These are phyloP conservation scores for Cytospora piceae DNA, from an alignment of 2,329 filamentous ascomycete species.

Conservation along the genomic window DNA sequence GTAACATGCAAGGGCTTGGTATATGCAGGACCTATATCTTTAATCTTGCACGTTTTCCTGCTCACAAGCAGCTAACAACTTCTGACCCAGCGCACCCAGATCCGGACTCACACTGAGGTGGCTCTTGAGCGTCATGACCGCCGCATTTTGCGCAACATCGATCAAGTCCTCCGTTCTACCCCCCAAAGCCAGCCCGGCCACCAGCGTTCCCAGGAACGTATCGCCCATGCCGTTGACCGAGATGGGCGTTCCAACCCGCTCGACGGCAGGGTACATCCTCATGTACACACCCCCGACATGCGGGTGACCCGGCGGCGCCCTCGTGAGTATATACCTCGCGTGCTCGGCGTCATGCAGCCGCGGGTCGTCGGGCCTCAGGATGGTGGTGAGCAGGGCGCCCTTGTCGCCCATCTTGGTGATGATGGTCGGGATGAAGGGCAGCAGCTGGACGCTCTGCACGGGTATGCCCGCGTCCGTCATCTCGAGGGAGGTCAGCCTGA, in stretches of 20 bases:
- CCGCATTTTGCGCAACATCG: slow-evolving; percentile 79
- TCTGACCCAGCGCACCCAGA: slow-evolving; percentile 50
- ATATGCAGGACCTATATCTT: background rate
- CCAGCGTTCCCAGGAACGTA: slow-evolving; percentile 82
- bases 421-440: slow-evolving; percentile 86
- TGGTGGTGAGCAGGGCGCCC: slow-evolving; percentile 75
- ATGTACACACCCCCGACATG: slow-evolving; percentile 81
- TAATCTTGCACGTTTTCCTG: slow-evolving; percentile 39
- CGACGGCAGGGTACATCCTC: slow-evolving; percentile 68
- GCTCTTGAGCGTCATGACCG: slow-evolving; percentile 77
- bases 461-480: slow-evolving; percentile 82
- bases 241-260: slow-evolving; percentile 71
- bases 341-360: slow-evolving; percentile 65
- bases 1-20: background rate
- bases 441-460: slow-evolving; percentile 79
- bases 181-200: slow-evolving; percentile 74
- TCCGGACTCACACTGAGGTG: slow-evolving; percentile 70
- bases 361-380: slow-evolving; percentile 70
- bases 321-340: slow-evolving; percentile 72
- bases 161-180: slow-evolving; percentile 65
- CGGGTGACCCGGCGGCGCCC: slow-evolving; percentile 57
- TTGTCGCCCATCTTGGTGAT: slow-evolving; percentile 79
- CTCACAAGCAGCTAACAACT: slow-evolving; percentile 47
- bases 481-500: slow-evolving; percentile 64
- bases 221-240: slow-evolving; percentile 96